phyloP scores from a whole-genome alignment of 495 filamentous ascomycete genomes.

The Penicillium roqueforti region DNA sequence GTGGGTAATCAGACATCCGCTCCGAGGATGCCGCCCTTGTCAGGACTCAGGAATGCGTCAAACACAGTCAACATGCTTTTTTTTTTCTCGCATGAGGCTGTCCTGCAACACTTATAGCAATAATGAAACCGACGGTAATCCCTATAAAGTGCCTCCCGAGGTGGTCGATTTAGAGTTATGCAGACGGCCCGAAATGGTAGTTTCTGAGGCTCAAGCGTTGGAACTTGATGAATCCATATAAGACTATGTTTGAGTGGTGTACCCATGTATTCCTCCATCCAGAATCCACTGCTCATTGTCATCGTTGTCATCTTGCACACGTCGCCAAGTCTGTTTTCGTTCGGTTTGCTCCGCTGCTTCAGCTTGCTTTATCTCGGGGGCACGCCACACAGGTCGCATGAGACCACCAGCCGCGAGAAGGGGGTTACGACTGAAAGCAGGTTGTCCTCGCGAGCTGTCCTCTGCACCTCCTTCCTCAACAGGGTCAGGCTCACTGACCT shows the following conservation, averaged over 20 bases:
- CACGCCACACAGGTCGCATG: constrained; percentile 73
- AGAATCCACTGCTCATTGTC: constrained; percentile 92
- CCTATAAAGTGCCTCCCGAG: neutral
- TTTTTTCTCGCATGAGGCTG: neutral
- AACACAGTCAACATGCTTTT: neutral
- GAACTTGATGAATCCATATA: neutral
- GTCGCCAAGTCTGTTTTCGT: constrained; percentile 64
- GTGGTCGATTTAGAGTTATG: neutral
- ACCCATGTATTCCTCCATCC: constrained; percentile 73
- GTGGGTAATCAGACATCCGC: constrained; percentile 1
- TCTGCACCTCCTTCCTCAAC: constrained; percentile 33
- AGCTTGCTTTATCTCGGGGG: constrained; percentile 43
- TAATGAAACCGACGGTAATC: neutral
- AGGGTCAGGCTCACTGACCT: constrained; percentile 35
- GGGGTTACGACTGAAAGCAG: constrained; percentile 80
- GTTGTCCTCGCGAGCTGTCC: constrained; percentile 31
- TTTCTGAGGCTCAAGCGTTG: neutral
- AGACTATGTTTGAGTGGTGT: constrained; percentile 12
- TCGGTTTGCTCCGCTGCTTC: constrained; percentile 38
- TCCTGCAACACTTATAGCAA: neutral
- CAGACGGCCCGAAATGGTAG: neutral
- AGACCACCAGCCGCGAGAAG: constrained; percentile 64
- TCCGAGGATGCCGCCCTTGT: neutral
- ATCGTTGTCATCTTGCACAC: constrained; percentile 86
- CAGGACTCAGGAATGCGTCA: neutral